Evolutionary conservation across 202 grass and related monocot species (phyloP).

Genomic region (Schoenoplectus tabernaemontani): DNA sequence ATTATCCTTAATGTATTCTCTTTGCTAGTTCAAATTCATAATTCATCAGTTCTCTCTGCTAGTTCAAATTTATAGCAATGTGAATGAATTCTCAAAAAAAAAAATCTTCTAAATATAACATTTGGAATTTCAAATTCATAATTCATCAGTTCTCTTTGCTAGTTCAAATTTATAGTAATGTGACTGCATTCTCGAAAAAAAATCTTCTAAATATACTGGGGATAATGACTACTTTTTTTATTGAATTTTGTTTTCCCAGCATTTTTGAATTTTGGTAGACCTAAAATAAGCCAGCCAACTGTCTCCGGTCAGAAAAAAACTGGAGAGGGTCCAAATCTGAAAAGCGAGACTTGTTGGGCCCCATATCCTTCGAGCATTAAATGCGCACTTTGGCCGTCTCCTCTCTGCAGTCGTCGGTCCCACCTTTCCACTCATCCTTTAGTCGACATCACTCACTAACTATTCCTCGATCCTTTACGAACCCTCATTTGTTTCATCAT

Average conservation of each 20-base stretch:
- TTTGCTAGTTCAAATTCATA: too few relatives aligned
- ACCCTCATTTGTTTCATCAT: too few relatives aligned
- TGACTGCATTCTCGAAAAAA: too few relatives aligned
- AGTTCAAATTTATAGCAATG: not conserved
- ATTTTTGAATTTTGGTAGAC: too few relatives aligned
- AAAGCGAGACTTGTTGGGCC: not conserved
- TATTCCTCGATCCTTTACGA: not conserved
- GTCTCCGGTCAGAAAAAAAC: too few relatives aligned
- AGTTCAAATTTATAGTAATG: not conserved
- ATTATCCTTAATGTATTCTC: too few relatives aligned
- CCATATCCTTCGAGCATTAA: conserved; percentile 16
- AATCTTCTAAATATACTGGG: not conserved
- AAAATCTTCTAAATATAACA: not conserved
- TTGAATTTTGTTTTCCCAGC: too few relatives aligned
- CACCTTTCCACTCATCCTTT: conserved; percentile 5
- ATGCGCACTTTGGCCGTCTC: conserved; percentile 19
- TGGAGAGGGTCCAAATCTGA: too few relatives aligned
- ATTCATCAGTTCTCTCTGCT: not conserved
- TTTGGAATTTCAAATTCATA: not conserved
- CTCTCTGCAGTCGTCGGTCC: not conserved
- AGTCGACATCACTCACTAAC: conserved; percentile 16
- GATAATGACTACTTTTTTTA: too few relatives aligned
- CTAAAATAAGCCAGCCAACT: too few relatives aligned
- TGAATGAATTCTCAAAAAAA: too few relatives aligned
- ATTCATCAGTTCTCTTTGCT: not conserved